Evolutionary conservation across 768 basidiomycete genomes (phyloP), one percentile per base, ranked within the genome.

Genomic region (Tricholoma hemisulphureum): DNA sequence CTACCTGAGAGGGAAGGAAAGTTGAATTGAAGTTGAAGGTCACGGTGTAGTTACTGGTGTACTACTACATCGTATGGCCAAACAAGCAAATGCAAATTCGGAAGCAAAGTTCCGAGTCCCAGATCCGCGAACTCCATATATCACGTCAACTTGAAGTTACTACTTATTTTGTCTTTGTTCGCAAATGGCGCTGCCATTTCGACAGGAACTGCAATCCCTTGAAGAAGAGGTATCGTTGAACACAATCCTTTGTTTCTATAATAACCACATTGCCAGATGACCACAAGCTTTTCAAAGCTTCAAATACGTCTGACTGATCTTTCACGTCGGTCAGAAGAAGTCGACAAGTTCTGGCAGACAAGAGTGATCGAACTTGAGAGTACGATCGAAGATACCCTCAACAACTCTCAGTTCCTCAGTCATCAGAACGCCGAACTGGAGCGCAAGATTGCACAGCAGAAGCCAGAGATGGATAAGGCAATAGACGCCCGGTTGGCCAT

Each of bases 301-400:
- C 66, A 69, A 20, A 39, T 51, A 6, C 64, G 62, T 32, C 55
- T 65, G 20, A 43, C 32, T 4, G 45, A 62, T 23, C 20, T 66
- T 4, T 51, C 56, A 39, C 55, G 41, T 34, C 58, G 28, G 13
- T 51, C 41, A 23, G 61, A 65, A 24, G 52, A 50, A 14, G 61
- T 57, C 9, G 39, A 56, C 6, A 58, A 64, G 23, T 49, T 49
- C 18, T 64, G 50, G 56, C 57, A 66, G 21, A 63, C 57, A 29
- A 75, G 75, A 29, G 65, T 74, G 13, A 62, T 69, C 10, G 75
- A 78, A 23, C 73, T 82, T 23, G 76, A 83, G 57, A 60, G 63
- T 13, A 62, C 64, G 37, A 67, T 64, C 46, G 60, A 55, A 11
- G 63, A 71, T 34, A 60, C 71, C 11, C 39, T 59, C 20, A 63